Base-by-base conservation (phyloP, 2,329 filamentous ascomycete genomes). In the Phoma herbarum region DNA sequence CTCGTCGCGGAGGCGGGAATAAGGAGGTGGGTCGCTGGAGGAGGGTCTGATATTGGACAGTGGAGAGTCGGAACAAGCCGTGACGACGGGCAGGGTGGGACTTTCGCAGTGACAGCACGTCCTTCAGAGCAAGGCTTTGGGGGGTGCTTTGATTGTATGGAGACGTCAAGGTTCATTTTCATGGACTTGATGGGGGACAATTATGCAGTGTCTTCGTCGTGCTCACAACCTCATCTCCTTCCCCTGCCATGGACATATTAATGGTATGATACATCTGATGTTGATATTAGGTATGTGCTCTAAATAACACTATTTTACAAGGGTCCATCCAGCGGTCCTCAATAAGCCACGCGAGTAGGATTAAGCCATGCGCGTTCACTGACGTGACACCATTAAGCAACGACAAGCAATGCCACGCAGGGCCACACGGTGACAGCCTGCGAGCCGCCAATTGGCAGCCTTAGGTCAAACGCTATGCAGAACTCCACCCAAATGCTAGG, bases 391-490 rank as follows among this genome's bases (percentile, higher is more conserved):
- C 33, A 35, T 31, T 16, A 59, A 59, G 56, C 56, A 54, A 50
- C 22, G 49, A 54, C 53, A 52, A 50, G 50, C 53, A 57, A 57
- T 51, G 59, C 53, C 54, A 54, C 50, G 16, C 50, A 50, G 39
- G 53, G 56, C 53, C 54, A 46, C 31, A 8, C 45, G 16, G 50
- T 59, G 56, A 50, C 56, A 50, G 39, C 44, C 26, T 46, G 45
- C 56, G 39, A 25, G 56, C 50, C 33, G 31, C 50, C 45, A 54
- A 59, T 59, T 54, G 56, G 61, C 57, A 47, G 45, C 56, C 49
- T 35, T 49, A 48, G 44, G 37, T 37, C 57, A 54, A 60, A 58
- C 56, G 61, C 63, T 61, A 70, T 67, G 61, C 64, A 63, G 49
- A 63, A 64, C 58, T 62, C 58, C 64, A 48, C 57, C 37, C 51